Conservation (phyloP, 2,329 filamentous ascomycete genomes). For the Alternaria brassicicola region DNA sequence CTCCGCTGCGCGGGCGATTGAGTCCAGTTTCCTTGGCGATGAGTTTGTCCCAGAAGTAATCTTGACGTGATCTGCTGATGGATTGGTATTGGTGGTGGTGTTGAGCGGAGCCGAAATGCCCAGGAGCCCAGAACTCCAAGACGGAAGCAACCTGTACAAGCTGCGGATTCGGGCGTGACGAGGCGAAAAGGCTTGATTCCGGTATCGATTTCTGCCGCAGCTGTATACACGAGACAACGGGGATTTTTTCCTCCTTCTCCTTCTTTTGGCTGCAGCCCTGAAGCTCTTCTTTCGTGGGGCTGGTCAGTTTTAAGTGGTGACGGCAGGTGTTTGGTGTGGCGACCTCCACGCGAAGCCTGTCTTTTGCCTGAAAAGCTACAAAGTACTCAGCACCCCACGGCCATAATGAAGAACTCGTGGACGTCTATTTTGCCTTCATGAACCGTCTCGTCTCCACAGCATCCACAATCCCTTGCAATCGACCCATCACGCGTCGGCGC, state of each 20-base stretch:
- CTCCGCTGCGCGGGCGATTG: conserved; percentile 9
- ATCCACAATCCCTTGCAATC: conserved; percentile 1
- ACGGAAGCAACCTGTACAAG: conserved; percentile 12
- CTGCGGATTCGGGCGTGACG: conserved; percentile 2
- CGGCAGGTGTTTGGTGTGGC: neutral
- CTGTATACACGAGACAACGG: neutral
- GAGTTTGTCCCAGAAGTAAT: neutral
- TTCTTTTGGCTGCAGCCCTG: neutral
- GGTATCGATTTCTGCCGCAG: conserved; percentile 1
- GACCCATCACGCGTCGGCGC: conserved; percentile 14
- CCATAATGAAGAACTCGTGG: neutral
- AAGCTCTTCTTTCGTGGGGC: neutral
- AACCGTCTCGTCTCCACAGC: conserved; percentile 1
- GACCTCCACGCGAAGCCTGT: neutral
- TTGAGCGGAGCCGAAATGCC: conserved; percentile 12
- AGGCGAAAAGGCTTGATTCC: conserved; percentile 15
- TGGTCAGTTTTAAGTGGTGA: neutral
- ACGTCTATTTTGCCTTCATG: conserved; percentile 5
- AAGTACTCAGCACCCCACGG: neutral
- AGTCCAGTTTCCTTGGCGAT: conserved; percentile 4
- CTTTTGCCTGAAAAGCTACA: conserved; percentile 12
- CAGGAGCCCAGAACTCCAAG: conserved; percentile 17
- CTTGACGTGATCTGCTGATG: neutral
- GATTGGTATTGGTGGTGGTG: conserved; percentile 6
- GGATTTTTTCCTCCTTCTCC: no score